Evolutionary conservation across 2,329 filamentous ascomycete genomes (phyloP), one percentile per base, ranked within the genome.

Genomic region (Xylaria sp.): DNA sequence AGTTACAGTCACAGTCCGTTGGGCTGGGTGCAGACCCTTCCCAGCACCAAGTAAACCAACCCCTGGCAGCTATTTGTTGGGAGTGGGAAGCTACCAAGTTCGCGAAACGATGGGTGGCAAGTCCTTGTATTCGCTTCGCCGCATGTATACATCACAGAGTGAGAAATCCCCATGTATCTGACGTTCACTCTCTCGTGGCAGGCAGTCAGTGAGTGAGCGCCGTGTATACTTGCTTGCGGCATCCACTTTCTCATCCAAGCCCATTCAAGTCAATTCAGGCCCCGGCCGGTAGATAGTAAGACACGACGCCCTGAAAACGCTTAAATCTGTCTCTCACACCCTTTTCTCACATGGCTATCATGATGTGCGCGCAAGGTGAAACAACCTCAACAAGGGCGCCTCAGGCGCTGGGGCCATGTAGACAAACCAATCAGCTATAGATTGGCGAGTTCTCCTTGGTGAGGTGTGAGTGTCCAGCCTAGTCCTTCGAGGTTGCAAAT

Each of bases 351-450:
- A 46, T 25, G 31, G 36, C 20, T 52, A 39, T 61, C 49, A 64
- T 67, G 51, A 64, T 70, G 43, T 67, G 59, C 60, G 33, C 15
- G 36, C 28, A 36, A 55, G 51, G 41, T 64, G 68, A 67, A 62
- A 70, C 60, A 58, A 28, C 51, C 56, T 64, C 56, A 36, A 57
- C 49, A 60, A 33, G 43, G 31, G 20, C 31, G 43, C 48, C 39
- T 63, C 59, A 59, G 31, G 54, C 48, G 49, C 41, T 39, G 31
- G 55, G 20, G 25, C 13, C 12, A 28, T 31, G 28, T 20, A 54
- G 62, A 51, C 62, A 39, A 46, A 28, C 46, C 36, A 61, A 39
- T 23, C 20, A 51, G 25, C 15, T 33, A 46, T 48, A 23, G 52
- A 55, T 70, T 52, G 39, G 52, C 61, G n/a, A 58, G 39, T 55